These are phyloP conservation scores for Trichosporon ovoides DNA, from an alignment of 1,284 basidiomycete species.

Conservation along the genomic window DNA sequence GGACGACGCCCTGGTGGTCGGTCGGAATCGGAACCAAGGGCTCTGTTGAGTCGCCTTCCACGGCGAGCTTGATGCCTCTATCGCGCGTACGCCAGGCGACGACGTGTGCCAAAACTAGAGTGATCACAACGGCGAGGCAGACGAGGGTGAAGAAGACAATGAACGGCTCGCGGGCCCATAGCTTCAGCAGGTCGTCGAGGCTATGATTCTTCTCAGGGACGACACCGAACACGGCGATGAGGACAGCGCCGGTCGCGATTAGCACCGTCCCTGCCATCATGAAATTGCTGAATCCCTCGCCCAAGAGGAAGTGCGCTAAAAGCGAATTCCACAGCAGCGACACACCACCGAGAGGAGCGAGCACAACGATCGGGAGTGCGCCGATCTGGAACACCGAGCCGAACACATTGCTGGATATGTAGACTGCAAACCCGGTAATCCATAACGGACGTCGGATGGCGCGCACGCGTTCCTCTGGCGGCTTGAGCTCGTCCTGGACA, in stretches of 20 bases:
- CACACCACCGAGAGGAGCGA: slow-evolving; percentile 84
- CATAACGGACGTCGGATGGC: slow-evolving; percentile 77
- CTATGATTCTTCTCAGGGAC: slow-evolving; percentile 87
- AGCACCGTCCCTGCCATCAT: slow-evolving; percentile 80
- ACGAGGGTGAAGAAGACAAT: slow-evolving; percentile 73
- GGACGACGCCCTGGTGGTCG: neutral
- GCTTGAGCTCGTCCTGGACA: slow-evolving; percentile 71
- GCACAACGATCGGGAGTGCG: slow-evolving; percentile 84
- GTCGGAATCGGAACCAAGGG: neutral
- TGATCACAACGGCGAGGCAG: slow-evolving; percentile 59
- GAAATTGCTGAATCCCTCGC: slow-evolving; percentile 77
- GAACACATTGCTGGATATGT: slow-evolving; percentile 81
- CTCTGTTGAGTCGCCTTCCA: neutral
- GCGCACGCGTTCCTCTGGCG: slow-evolving; percentile 59
- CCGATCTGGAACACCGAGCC: slow-evolving; percentile 87
- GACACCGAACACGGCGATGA: slow-evolving; percentile 88
- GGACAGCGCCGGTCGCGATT: slow-evolving; percentile 79
- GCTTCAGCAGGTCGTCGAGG: slow-evolving; percentile 73
- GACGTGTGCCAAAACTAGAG: slow-evolving; percentile 51
- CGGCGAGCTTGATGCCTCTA: neutral
- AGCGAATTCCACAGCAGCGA: slow-evolving; percentile 93
- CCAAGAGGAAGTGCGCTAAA: slow-evolving; percentile 78
- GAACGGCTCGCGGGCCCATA: slow-evolving; percentile 76
- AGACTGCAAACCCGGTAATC: slow-evolving; percentile 77
- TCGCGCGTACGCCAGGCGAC: neutral